These are phyloP conservation scores for Desmodesmus armatus DNA, from an alignment of 139 green algal species.

Conservation along the genomic window DNA sequence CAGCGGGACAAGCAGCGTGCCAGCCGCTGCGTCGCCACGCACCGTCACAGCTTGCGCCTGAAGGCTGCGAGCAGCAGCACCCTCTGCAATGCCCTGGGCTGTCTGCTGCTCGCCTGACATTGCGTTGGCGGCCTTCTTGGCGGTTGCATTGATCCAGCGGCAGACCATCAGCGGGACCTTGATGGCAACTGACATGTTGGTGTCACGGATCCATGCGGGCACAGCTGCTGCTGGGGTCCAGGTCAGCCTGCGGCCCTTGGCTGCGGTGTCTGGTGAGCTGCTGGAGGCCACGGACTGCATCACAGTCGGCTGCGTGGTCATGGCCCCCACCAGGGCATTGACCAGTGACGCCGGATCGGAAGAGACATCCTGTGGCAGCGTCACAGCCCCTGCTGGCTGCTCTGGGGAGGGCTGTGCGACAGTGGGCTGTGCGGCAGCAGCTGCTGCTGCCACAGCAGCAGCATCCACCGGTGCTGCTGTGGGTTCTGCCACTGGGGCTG, in stretches of 20 bases:
- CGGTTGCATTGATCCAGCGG: no score
- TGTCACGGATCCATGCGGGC: not conserved
- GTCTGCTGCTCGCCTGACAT: slow-evolving; percentile 24
- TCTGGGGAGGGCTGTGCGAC: not conserved
- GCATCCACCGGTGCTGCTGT: not conserved
- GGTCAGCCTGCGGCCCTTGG: not conserved
- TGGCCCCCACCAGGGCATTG: not conserved
- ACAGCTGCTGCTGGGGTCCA: not conserved
- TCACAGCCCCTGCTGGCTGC: not conserved
- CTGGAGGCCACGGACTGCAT: not conserved
- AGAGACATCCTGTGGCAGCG: not conserved
- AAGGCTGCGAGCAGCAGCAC: no score
- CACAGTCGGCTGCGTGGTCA: not conserved
- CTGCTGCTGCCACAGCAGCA: not conserved
- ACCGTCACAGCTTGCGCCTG: no score
- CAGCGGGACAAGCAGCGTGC: not conserved
- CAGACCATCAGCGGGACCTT: not conserved
- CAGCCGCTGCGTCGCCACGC: no score
- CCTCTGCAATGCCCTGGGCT: not conserved
- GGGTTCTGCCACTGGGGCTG: not conserved
- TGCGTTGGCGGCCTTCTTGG: no score
- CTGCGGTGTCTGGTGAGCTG: not conserved
- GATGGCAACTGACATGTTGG: not conserved
- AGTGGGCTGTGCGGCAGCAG: not conserved
- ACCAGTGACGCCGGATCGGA: not conserved